Percentiles rank a stretch among this genome's conserved stretches.
These are phyloP conservation scores for Stevia rebaudiana DNA, from an alignment of 140 eudicot species.

Conservation along the genomic window DNA sequence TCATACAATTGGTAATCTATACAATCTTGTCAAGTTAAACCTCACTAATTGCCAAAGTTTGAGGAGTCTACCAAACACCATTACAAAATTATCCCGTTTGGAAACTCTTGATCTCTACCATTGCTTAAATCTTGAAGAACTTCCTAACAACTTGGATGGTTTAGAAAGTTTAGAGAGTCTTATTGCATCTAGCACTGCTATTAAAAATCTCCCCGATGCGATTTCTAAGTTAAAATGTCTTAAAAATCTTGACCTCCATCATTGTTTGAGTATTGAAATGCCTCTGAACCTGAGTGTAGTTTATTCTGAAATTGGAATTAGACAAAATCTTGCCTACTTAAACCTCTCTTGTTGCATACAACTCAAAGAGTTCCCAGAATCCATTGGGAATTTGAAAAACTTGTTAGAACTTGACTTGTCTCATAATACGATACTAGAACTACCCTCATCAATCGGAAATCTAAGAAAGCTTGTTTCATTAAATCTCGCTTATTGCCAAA, in stretches of 20 bases:
- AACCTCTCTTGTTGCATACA: slow-evolving; percentile 14
- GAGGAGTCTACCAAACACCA: slow-evolving; percentile 16
- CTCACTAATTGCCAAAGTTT: slow-evolving; percentile 10
- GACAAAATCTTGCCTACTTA: slow-evolving; percentile 10
- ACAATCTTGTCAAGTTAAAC: slow-evolving; percentile 13
- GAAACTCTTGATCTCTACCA: slow-evolving; percentile 20
- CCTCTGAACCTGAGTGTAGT: slow-evolving; percentile 10
- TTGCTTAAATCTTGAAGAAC: slow-evolving; percentile 10
- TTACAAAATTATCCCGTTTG: slow-evolving; percentile 7
- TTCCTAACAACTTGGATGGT: slow-evolving; percentile 8
- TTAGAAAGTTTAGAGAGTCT: slow-evolving; percentile 11
- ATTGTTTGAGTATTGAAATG: slow-evolving; percentile 17
- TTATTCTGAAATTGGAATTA: not conserved
- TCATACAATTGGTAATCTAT: slow-evolving; percentile 13
- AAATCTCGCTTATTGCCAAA: slow-evolving; percentile 15
- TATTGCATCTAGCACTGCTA: slow-evolving; percentile 10
- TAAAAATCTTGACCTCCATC: slow-evolving; percentile 17
- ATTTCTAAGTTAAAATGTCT: slow-evolving; percentile 9
- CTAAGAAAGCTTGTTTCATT: slow-evolving; percentile 17
- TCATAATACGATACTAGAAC: slow-evolving; percentile 4
- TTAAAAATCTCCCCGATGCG: slow-evolving; percentile 16
- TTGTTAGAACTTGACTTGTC: slow-evolving; percentile 20
- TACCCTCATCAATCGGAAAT: slow-evolving; percentile 24
- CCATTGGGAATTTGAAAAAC: not conserved
- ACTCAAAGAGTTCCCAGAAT: slow-evolving; percentile 20